Evolutionary conservation across 495 filamentous ascomycete species (phyloP).

Genomic region (Halenospora varia): DNA sequence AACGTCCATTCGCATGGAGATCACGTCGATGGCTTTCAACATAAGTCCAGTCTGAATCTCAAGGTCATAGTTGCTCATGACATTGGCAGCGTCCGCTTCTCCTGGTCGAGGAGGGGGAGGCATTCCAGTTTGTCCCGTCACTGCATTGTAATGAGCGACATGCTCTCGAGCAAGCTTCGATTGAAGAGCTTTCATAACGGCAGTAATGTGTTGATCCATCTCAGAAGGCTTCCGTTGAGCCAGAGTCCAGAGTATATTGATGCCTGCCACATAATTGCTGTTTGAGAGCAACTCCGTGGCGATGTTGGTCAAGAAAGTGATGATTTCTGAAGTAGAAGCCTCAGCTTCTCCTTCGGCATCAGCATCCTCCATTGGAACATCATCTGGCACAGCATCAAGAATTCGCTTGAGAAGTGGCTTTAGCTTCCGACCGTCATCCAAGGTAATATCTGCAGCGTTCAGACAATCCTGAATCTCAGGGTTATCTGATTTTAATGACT

Average conservation of each 20-base stretch:
- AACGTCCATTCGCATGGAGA: slow-evolving; percentile 84
- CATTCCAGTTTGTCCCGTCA: slow-evolving; percentile 41
- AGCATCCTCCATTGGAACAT: slow-evolving; percentile 81
- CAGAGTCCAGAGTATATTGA: slow-evolving; percentile 89
- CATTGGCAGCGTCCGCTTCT: slow-evolving; percentile 38
- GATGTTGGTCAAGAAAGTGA: slow-evolving; percentile 72
- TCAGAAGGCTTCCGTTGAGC: slow-evolving; percentile 77
- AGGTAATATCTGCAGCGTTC: slow-evolving; percentile 63
- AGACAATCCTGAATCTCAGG: slow-evolving; percentile 90
- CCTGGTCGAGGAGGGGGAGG: slow-evolving; percentile 29
- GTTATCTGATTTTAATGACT: slow-evolving; percentile 79
- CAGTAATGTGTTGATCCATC: slow-evolving; percentile 82
- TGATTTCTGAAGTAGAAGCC: slow-evolving; percentile 69
- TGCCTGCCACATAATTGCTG: slow-evolving; percentile 74
- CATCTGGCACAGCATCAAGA: slow-evolving; percentile 85
- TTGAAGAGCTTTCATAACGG: slow-evolving; percentile 90
- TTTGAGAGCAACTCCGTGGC: slow-evolving; percentile 79
- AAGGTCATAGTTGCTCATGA: slow-evolving; percentile 69
- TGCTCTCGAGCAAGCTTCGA: slow-evolving; percentile 93
- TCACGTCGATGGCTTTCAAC: slow-evolving; percentile 88
- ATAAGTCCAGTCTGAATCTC: slow-evolving; percentile 85
- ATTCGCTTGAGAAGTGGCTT: slow-evolving; percentile 74
- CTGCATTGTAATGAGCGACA: slow-evolving; percentile 65
- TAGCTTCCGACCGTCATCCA: slow-evolving; percentile 55
- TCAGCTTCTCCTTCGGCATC: slow-evolving; percentile 78